phyloP scores from a whole-genome alignment of 202 grass and related monocot species.

The Bolboschoenoplectus hybrid region DNA sequence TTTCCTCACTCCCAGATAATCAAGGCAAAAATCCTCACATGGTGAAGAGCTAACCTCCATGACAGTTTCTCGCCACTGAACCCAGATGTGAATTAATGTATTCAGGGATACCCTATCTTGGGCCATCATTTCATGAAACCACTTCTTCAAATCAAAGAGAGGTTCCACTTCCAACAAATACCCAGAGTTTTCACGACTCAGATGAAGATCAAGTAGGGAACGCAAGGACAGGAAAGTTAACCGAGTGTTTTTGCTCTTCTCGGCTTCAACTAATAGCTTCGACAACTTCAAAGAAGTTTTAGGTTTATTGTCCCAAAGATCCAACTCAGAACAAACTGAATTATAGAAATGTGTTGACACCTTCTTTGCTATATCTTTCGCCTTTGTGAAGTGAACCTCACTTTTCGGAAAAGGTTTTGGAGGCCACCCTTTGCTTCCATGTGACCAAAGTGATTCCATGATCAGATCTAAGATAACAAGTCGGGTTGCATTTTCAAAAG shows the following conservation, averaged over 20 bases:
- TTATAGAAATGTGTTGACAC: constrained; percentile 49
- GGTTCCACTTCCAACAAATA: constrained; percentile 43
- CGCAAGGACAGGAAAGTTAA: constrained; percentile 49
- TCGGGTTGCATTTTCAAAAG: constrained; percentile 51
- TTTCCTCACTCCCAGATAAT: constrained; percentile 70
- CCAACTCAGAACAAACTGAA: constrained; percentile 52
- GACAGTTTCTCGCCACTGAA: constrained; percentile 51
- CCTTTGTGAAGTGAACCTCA: constrained; percentile 51
- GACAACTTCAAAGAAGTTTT: constrained; percentile 46
- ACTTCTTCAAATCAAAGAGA: constrained; percentile 25
- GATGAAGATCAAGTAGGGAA: constrained; percentile 60
- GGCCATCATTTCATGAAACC: constrained; percentile 43
- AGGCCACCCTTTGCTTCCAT: constrained; percentile 66
- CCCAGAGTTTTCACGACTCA: constrained; percentile 28
- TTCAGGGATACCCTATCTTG: constrained; percentile 41
- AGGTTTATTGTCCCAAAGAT: constrained; percentile 47
- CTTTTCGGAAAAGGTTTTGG: constrained; percentile 56
- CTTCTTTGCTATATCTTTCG: constrained; percentile 50
- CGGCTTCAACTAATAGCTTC: constrained; percentile 43
- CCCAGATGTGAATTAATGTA: constrained; percentile 59
- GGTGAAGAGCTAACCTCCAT: constrained; percentile 38
- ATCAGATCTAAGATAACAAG: constrained; percentile 56
- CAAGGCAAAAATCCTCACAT: constrained; percentile 55
- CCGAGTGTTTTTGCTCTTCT: constrained; percentile 45
- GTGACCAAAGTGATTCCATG: constrained; percentile 56